phyloP scores from a whole-genome alignment of 2,329 filamentous ascomycete species.

The Calonectria hawksworthii region DNA sequence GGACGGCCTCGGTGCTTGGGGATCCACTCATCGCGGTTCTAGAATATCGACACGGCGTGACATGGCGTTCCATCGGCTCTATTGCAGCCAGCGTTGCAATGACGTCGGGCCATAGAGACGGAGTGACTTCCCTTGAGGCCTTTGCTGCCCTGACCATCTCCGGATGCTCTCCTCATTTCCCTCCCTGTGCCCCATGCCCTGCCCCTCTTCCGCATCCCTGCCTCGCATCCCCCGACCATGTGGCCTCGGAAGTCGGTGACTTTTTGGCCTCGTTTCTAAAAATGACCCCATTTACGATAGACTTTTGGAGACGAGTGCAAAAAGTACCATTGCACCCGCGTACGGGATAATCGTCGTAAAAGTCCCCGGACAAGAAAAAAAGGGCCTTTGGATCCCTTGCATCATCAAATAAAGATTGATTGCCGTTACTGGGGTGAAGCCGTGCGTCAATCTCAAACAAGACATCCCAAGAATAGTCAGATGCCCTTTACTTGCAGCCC shows the following conservation, averaged over 20 bases:
- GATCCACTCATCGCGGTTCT: background rate
- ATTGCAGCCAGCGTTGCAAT: background rate
- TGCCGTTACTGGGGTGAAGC: background rate
- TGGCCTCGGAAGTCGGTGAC: constrained; percentile 1
- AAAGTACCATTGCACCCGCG: background rate
- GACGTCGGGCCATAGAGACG: background rate
- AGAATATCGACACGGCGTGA: background rate
- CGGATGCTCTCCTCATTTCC: background rate
- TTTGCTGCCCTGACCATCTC: background rate
- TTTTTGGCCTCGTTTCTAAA: background rate
- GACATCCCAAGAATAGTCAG: background rate
- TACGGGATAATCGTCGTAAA: background rate
- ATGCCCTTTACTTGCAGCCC: background rate
- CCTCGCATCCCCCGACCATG: background rate
- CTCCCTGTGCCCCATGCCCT: background rate
- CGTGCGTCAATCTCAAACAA: background rate
- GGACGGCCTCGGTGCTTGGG: background rate
- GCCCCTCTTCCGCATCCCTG: background rate
- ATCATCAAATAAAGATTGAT: background rate
- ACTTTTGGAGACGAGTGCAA: background rate
- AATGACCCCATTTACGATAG: background rate
- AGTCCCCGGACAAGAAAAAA: background rate
- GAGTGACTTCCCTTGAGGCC: background rate
- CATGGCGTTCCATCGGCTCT: background rate
- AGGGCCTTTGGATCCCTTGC: too few species aligned